phyloP scores from a whole-genome alignment of 208 protist genomes.

The Leishmania gerbilli region DNA sequence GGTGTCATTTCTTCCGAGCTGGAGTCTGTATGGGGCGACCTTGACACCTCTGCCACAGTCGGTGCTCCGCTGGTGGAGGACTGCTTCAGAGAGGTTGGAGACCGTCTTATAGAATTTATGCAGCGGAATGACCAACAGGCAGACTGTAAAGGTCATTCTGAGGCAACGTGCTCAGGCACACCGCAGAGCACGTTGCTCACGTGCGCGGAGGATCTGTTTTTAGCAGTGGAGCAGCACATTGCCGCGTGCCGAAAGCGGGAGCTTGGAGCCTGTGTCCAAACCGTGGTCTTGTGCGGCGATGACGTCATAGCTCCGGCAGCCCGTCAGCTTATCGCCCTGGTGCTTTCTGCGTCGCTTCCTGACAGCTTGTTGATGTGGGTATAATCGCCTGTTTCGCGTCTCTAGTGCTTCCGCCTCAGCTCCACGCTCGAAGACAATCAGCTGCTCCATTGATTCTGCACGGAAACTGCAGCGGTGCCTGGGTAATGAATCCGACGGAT shows the following conservation, averaged over 20 bases:
- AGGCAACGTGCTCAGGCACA: neutral
- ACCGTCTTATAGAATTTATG: neutral
- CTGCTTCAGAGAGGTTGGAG: neutral
- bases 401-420: neutral
- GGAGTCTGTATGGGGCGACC: constrained; percentile 10
- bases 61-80: neutral
- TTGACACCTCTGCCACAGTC: neutral
- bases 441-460: neutral
- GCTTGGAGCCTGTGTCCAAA: constrained; percentile 12
- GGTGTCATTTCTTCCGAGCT: constrained; percentile 7
- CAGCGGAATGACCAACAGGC: neutral
- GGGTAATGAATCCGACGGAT: too few species aligned
- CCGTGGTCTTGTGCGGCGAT: constrained; percentile 13
- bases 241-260: constrained; percentile 14
- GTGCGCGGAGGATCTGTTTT: neutral
- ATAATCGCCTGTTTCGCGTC: neutral
- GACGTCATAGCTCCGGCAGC: neutral
- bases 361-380: constrained; percentile 14
- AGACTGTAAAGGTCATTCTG: neutral
- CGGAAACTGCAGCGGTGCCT: neutral
- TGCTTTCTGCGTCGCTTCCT: constrained; percentile 14
- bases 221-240: constrained; percentile 8
- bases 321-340: constrained; percentile 3
- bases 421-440: neutral
- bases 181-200: too few species aligned